Base-by-base conservation (phyloP, 2,329 filamentous ascomycete species). In the Coleophoma crateriformis region DNA sequence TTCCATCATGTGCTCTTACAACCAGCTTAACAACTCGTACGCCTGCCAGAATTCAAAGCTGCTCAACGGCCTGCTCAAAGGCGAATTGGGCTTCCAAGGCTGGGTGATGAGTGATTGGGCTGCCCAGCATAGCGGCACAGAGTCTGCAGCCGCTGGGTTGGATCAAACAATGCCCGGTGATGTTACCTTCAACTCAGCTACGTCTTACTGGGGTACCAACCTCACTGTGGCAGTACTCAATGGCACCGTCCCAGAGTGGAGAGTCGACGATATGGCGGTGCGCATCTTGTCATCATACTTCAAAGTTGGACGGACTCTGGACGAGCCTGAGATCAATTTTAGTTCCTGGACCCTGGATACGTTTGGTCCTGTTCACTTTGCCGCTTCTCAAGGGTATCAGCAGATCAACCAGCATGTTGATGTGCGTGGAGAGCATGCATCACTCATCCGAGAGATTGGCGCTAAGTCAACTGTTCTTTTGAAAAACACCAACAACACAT, bases 161-260 rank as follows among this genome's bases (percentile, higher is more conserved):
- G 90, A 95, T 66, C 90, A 94, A 87, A 78, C 78, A n/a, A 94
- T 94, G 89, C 87, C 87, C 1, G 88, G 89, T 48, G 92, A 96
- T 64, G 87, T 87, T 1, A 56, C 70, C 17, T 95, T 96, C 71
- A 81, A 87, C 67, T 81, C 78, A 4, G 87, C 87, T 7, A 67
- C 70, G 46, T 60, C 52, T 45, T 66, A 45, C 74, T 96, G 88
- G 87, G 92, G 92, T 10, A 72, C 84, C 27, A 97, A 97, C 68
- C 68, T 97, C 58, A 96, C 92, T 2, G 73, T 95, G 44, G 88
- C 88, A 1, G 84, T 96, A 6, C 69, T 95, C 58, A 96, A 97
- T 63, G 91, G 91, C 34, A 96, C 90, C 1, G 73, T 97, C 33
- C 89, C 92, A 1, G 82, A 88, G 58, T 95, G 87, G 79, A 82